phyloP scores from a whole-genome alignment of 768 basidiomycete genomes.

The Exsudoporus frostii region DNA sequence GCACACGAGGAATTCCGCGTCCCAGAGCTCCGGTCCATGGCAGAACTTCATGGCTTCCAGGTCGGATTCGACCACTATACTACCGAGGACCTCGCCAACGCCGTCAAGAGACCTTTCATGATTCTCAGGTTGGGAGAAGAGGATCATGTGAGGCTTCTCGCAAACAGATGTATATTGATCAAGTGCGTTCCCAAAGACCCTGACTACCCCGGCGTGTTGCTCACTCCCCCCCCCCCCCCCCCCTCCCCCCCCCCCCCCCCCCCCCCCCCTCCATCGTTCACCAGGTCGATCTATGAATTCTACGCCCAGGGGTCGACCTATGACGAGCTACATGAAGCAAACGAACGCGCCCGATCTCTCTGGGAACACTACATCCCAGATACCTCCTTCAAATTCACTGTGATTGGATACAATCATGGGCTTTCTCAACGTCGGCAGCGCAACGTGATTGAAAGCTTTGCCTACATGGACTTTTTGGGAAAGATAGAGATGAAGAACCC shows the following conservation, averaged over 20 bases:
- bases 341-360: slow-evolving; percentile 38
- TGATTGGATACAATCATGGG: slow-evolving; percentile 72
- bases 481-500: slow-evolving; percentile 80
- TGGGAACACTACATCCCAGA: slow-evolving; percentile 62
- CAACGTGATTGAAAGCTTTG: slow-evolving; percentile 72
- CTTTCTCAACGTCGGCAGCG: slow-evolving; percentile 66
- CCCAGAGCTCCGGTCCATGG: slow-evolving; percentile 76
- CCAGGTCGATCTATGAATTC: slow-evolving; percentile 74
- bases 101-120: slow-evolving; percentile 64
- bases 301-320: slow-evolving; percentile 73
- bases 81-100: slow-evolving; percentile 46
- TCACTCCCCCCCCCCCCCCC: background rate
- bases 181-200: slow-evolving; percentile 48
- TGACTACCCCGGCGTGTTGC: background rate
- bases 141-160: slow-evolving; percentile 70
- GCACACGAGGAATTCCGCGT: slow-evolving; percentile 78
- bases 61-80: slow-evolving; percentile 44
- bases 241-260: background rate
- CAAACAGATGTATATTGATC: slow-evolving; percentile 75
- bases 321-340: slow-evolving; percentile 61
- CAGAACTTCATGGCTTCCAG: slow-evolving; percentile 68
- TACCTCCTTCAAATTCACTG: slow-evolving; percentile 78
- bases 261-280: background rate
- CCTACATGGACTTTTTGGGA: slow-evolving; percentile 81
- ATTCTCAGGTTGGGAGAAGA: slow-evolving; percentile 65